Evolutionary conservation across 1,284 basidiomycete species (phyloP), one percentile per base, ranked within the genome.

Genomic region (Xerocomus cyaneibrunnescens): DNA sequence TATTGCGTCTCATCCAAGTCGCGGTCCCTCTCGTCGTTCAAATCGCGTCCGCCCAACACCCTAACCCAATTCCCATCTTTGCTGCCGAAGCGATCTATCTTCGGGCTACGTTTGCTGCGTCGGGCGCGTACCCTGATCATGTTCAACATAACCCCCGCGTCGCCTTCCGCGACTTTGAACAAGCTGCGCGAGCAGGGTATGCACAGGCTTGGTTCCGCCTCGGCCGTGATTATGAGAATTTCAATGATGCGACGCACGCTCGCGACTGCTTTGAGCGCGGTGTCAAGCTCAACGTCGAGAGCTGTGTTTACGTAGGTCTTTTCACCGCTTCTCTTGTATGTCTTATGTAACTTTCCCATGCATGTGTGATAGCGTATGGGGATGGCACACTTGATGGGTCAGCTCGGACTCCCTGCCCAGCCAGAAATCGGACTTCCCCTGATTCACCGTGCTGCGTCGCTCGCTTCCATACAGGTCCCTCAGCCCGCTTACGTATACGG

Each of bases 131-230:
- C 61, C 84, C 87, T 0, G 74, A 80, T 28, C 72, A 78, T 55
- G 57, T 89, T 41, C 76, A 73, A 0, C 82, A 80, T 55, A 91
- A 92, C 62, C 85, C 88, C 5, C 80, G 90, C 16, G 69, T 80
- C 4, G 93, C 95, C 2, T 98, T 98, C 72, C 79, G 89, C 40
- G 92, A 94, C 66, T 96, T 92, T 64, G 93, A 95, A 66, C 72
- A 74, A 3, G 82, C 90, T 1, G 92, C 92, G 1, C 77, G 89
- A 32, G 79, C 76, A 2, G 92, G 92, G 0, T 86, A 83, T 58
- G 71, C 76, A 10, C 73, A 79, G 22, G 88, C 89, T 0, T 98
- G 94, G 94, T 97, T 94, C 72, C 79, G 87, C 40, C 81, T 97
- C 3, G 94, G 93, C 0, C 75, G 88, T 25, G 94, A 97, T 61